Evolutionary conservation across 1,139 yeast species (phyloP).

Genomic region (Magnusiomyces suaveolens): DNA sequence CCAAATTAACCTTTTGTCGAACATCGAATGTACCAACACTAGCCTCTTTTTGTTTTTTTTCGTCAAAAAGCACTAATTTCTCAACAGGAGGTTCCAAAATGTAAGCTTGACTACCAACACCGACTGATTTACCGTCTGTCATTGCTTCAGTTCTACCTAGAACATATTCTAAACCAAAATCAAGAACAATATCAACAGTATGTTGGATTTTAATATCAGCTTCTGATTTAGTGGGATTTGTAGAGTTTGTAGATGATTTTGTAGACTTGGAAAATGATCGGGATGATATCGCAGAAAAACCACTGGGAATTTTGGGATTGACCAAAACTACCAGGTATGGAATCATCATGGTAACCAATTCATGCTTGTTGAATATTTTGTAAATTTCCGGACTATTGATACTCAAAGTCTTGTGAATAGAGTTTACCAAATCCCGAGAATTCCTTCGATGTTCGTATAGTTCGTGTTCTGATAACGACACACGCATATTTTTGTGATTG

Average conservation of each 20-base stretch:
- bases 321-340: conserved; percentile 2
- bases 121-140: conserved; percentile 6
- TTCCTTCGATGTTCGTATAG: neutral
- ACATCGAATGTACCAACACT: conserved; percentile 26
- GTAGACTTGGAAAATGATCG: conserved; percentile 1
- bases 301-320: conserved; percentile 1
- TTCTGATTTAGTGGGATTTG: neutral
- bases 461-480: conserved; percentile 1
- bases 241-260: neutral
- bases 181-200: conserved; percentile 6
- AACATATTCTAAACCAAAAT: conserved; percentile 8
- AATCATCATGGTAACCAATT: neutral
- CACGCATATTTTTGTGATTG: neutral
- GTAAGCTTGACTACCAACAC: conserved; percentile 20
- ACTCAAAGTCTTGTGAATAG: neutral
- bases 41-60: conserved; percentile 19
- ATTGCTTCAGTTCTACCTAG: conserved; percentile 1
- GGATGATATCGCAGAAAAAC: neutral
- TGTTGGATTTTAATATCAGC: neutral
- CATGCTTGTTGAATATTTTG: neutral
- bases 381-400: neutral
- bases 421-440: neutral
- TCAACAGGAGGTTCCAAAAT: conserved; percentile 30
- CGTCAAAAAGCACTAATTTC: conserved; percentile 24
- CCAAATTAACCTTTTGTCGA: conserved; percentile 24